Base-by-base conservation (phyloP, 805 yeast genomes). In the Clavispora asparagi region DNA sequence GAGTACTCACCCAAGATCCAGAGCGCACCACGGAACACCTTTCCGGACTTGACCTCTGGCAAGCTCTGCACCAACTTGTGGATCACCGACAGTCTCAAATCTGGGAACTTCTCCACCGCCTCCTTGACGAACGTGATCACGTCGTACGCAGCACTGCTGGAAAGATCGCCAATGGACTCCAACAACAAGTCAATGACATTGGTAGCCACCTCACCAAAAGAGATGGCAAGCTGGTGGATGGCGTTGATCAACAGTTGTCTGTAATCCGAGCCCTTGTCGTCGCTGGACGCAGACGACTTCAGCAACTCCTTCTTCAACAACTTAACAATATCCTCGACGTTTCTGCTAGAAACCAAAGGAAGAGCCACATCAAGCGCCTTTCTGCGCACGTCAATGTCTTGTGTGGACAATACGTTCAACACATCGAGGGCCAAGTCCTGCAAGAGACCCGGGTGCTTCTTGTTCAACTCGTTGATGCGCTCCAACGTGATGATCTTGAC, bases 1-100 rank as follows among this genome's bases (percentile, higher is more conserved):
- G 91, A 74, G 65, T 90, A 94, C 68, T 95, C 99, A 66, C 99
- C 99, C 57, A 94, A 69, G 42, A 94, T 83, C 99, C 99, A 94
- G 49, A 95, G 73, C 0, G 95, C 89, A 28, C 96, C 95, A 54
- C 98, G 83, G 70, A 82, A 86, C 10, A 94, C 96, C 59, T 90
- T 90, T 11, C 96, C 95, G 49, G 94, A 83, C 62, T 82, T 87
- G 42, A 88, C 83, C 23, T 73, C 71, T 26, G 80, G 80, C 60
- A 94, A 73, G 12, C 88, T 71, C 8, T 58, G 57, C 39, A 89
- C 67, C 50, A 94, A 78, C 55, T 85, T 82, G 39, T 65, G 63
- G 46, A 94, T 65, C 41, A 90, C 84, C 16, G 79, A 65, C 17
- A 74, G 66, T 61, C 96, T 81, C 55, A 88, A 74, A 46, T 82